Base-by-base conservation (phyloP, 495 filamentous ascomycete species). In the Evernia prunastri region DNA sequence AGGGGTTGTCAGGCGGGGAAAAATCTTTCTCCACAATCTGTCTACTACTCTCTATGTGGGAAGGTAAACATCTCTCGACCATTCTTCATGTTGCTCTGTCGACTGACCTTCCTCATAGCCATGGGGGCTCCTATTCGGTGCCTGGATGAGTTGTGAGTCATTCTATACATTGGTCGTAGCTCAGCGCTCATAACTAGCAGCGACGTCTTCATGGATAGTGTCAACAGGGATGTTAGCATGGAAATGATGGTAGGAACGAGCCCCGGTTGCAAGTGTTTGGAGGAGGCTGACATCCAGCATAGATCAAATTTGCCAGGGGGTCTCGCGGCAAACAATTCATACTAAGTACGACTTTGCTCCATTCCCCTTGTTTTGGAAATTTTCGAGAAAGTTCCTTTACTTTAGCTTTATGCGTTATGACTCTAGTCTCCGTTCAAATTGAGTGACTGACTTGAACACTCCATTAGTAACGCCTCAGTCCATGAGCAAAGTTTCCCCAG, bases 171-270 rank as follows among this genome's bases (percentile, higher is more conserved):
- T 33, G 0, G 23, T 49, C 13, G 17, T 6, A 27, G 12, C 18
- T 35, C 61, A 40, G 35, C 31, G 29, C 64, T 70, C 27, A 70
- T 39, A 12, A 33, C 11, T 0, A 5, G 25, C 58, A 88, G 85
- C 71, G 94, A 99, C 76, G 94, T 99, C 47, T 99, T 96, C 77
- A 99, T 99, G 94, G 94, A 99, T 70, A 89, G 86, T 66, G 90
- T 97, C 62, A 99, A 99, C 73, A 84, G 94, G 53, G 91, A 90
- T 60, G 89, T 95, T 69, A 93, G 89, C 69, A 95, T 96, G 66
- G 88, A 89, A 66, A 92, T 97, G 91, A 93, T 99, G 70, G 90
- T 92, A 78, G 76, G 86, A 77, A 36, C 59, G 11, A 36, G 13
- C 59, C 25, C 45, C 11, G 54, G 31, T 59, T 42, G 25, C 29